Base-by-base conservation (phyloP, 2,329 filamentous ascomycete species). In the Xylaria sp. region DNA sequence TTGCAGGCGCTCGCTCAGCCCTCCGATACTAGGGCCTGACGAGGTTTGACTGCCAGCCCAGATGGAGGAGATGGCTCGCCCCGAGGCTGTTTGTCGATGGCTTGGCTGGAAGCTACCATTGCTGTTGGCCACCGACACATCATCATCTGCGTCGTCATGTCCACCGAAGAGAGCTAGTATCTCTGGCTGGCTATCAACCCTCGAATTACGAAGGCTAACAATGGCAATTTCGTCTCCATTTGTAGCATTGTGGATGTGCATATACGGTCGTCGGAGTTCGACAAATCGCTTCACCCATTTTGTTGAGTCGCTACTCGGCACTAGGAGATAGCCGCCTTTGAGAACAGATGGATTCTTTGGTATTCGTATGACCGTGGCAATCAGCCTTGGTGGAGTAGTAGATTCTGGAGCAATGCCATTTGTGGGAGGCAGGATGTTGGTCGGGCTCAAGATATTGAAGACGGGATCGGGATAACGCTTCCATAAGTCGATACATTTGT, bases 261-360 rank as follows among this genome's bases (percentile, higher is more conserved):
- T 86, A 78, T 98, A 99, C 0, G 96, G 96, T 62, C 92, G 88
- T 39, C 96, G 89, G 34, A 99, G 87, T 81, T 99, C 96, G 59
- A 98, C 93, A 77, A 97, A 98, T 51, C 95, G 91, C 75, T 94
- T 93, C 34, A 96, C 88, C 96, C 96, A 99, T 70, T 92, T 89
- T 25, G 90, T 92, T 44, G 91, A 93, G 63, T 93, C 91, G 65
- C 90, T 91, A 77, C 94, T 94, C 0, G 94, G 94, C 2, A 93
- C 92, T 52, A 98, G 86, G 18, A 99, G 87, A 80, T 96, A 97
- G 18, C 94, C 94, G 18, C 93, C 91, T 82, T 97, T 97, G 74
- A 97, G 86, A 0, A 96, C 87, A 52, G 88, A 89, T 1, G 91
- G 88, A 74, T 96, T 97, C 81, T 97, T 97, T 63, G 91, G 87